Base-by-base conservation (phyloP, 1,284 basidiomycete genomes). In the Entoloma clypeatum region DNA sequence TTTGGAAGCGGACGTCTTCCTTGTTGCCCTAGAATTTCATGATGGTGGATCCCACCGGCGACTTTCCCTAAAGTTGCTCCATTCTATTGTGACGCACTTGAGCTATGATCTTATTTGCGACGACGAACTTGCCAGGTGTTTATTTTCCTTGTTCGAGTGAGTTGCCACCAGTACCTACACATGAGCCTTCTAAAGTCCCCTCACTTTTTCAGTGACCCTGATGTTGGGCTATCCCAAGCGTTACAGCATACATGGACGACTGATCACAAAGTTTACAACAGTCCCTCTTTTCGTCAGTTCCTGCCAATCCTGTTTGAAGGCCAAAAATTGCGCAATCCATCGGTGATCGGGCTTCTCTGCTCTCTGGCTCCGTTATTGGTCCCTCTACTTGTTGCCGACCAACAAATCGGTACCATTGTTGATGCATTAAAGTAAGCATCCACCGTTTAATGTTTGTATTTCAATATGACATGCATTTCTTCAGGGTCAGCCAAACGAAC, bases 121-220 rank as follows among this genome's bases (percentile, higher is more conserved):
- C 21, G 44, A 43, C 33, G 24, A 17, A 26, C 38, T 35, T 23
- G 33, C 36, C 2, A 29, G 36, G 16, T 24, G 37, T 24, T 36
- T 49, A 23, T 39, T 49, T 25, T 29, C 41, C 9, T 32, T 49
- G 18, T 49, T 49, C 32, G 44, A 49, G 48, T 49, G 13, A 43
- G 48, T 28, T 17, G 10, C 24, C n/a, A n/a, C 16, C 18, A n/a
- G 9, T 28, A 30, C 18, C 7, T 18, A 22, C 11, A 11, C 7
- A 19, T 30, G 9, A 33, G n/a, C n/a, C n/a, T n/a, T n/a, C n/a
- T 14, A 5, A 25, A 14, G 18, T 18, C 28, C 11, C 11, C 17
- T 27, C 7, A 21, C 25, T 39, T 26, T 13, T 25, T 6, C 18
- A 49, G 48, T 39, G 48, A 49, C 23, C 39, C 48, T 3, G 48